These are phyloP conservation scores for Tylopilus rubrobrunneus DNA, from an alignment of 768 basidiomycete genomes.

Conservation along the genomic window DNA sequence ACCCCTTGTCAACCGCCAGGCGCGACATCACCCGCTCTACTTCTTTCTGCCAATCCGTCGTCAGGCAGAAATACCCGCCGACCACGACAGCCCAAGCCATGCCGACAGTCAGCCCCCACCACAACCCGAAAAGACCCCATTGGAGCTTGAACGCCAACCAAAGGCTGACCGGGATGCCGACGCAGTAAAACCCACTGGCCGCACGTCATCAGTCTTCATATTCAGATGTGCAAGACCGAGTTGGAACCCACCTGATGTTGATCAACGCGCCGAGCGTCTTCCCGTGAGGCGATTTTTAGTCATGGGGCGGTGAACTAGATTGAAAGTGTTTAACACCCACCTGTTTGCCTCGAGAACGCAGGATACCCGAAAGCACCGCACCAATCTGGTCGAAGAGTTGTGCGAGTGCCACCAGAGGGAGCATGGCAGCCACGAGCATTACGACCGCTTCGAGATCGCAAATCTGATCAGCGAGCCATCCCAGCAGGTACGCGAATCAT, in stretches of 20 bases:
- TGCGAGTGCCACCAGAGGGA: constrained; percentile 75
- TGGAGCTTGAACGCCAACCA: constrained; percentile 65
- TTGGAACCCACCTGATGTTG: constrained; percentile 56
- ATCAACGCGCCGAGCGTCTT: constrained; percentile 75
- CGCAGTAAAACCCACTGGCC: constrained; percentile 64
- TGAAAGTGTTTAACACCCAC: constrained; percentile 25
- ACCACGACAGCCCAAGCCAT: constrained; percentile 17
- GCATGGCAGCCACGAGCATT: constrained; percentile 50
- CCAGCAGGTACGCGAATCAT: not conserved
- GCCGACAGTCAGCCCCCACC: constrained; percentile 74
- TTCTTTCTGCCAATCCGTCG: constrained; percentile 68
- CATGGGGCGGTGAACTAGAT: not conserved
- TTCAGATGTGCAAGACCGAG: not conserved
- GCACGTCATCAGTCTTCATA: not conserved
- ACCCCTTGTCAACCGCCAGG: constrained; percentile 43
- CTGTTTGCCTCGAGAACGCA: constrained; percentile 82
- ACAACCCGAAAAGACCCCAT: constrained; percentile 70
- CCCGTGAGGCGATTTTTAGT: not conserved
- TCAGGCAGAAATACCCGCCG: constrained; percentile 41
- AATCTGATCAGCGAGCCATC: not conserved
- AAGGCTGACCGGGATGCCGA: constrained; percentile 80
- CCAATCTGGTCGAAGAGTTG: constrained; percentile 79
- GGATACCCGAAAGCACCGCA: constrained; percentile 71
- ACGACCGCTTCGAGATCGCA: constrained; percentile 17
- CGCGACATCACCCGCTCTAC: constrained; percentile 57